phyloP scores from a whole-genome alignment of 352 stramenopile species.

The Globisporangium mamillatum region DNA sequence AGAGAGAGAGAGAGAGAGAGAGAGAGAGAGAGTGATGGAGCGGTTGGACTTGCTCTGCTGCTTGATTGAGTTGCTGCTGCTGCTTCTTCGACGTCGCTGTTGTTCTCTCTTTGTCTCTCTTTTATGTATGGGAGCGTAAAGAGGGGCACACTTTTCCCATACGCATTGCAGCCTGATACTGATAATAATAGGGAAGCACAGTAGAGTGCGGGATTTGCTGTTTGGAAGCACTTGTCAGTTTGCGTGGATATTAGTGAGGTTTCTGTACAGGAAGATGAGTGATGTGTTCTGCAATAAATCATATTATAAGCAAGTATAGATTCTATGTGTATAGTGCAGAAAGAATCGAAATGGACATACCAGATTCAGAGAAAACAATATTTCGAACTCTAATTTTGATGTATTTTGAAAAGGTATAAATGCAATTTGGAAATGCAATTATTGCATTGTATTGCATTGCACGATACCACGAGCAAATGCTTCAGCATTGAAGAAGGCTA shows the following conservation, averaged over 20 bases:
- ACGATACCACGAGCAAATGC: background rate
- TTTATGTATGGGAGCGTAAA: background rate
- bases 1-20: too few species aligned
- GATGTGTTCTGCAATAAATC: too few species aligned
- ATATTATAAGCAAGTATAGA: too few species aligned
- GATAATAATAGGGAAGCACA: background rate
- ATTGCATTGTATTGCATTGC: too few species aligned
- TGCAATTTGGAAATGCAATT: too few species aligned
- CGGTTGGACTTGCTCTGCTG: background rate
- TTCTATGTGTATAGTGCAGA: too few species aligned
- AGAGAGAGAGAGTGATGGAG: background rate
- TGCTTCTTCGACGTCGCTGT: background rate
- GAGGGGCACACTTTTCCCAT: background rate
- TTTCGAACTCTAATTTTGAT: too few species aligned
- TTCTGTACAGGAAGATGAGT: too few species aligned
- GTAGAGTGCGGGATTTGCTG: background rate
- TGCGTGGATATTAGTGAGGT: too few species aligned
- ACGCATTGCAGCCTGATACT: background rate
- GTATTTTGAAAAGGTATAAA: too few species aligned
- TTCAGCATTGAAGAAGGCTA: background rate
- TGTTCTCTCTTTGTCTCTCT: background rate
- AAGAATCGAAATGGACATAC: too few species aligned
- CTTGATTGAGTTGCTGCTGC: background rate
- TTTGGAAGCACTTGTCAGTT: background rate
- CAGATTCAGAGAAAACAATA: too few species aligned